Evolutionary conservation across 768 basidiomycete species (phyloP), one percentile per base, ranked within the genome.

Genomic region (Termitomyces sp.): DNA sequence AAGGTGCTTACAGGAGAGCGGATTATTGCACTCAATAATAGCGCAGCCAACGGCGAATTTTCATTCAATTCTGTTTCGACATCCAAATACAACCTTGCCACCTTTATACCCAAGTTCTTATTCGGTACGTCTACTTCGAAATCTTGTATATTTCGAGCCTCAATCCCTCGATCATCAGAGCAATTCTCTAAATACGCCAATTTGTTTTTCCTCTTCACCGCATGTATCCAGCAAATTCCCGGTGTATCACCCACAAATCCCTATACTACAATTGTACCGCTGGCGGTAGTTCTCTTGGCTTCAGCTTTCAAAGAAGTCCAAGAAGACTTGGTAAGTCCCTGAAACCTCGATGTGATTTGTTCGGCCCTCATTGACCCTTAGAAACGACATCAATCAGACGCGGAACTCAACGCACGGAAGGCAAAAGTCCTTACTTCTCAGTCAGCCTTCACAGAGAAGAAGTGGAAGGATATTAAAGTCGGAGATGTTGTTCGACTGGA

Each of bases 141-240:
- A 36, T 32, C 57, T 34, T 30, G 24, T 20, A 30, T 33, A 20
- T 46, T 26, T 7, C 5, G 27, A 16, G 37, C 10, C 13, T 54
- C 46, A 54, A 55, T 40, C 26, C 58, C 36, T 56, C 27, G 30
- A 50, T 13, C 42, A 18, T 6, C 74, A 96, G 95, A 96, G 71
- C 95, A 98, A 84, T 97, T 98, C 79, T 95, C 93, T 44, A 93
- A 97, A 84, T 98, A 98, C 70, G 96, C 97, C 64, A 98, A 99
- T 70, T 53, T 98, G 60, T 99, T 99, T 80, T 99, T 99, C 81
- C 79, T 99, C 58, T 98, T 99, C 78, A 98, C 96, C 32, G 93
- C 93, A 20, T 88, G 82, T 73, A 98, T 98, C 49, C 96, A 98
- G 68, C 97, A 99, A 76, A 95, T 99, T 63, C 97, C 97, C 16